Evolutionary conservation across 2,329 filamentous ascomycete species (phyloP), one percentile per base, ranked within the genome.

Genomic region (Domatiomyces globalis): DNA sequence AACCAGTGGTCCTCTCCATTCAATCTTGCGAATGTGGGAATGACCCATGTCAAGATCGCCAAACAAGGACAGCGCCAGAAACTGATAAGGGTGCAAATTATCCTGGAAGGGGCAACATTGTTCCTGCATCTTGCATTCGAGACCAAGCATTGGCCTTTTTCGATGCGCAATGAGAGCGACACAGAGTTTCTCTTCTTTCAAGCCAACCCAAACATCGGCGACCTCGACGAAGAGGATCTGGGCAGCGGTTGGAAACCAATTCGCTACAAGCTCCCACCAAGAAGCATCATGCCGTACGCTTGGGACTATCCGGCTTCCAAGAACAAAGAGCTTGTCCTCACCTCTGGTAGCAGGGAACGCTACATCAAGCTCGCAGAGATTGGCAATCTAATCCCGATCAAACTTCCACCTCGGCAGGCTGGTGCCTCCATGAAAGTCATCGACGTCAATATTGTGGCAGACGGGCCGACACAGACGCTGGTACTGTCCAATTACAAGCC

Each of bases 301-400:
- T 98, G 92, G 92, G 94, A 98, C 65, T 98, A 95, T 69, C 94
- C 92, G 1, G 90, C 92, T 1, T 89, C 88, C n/a, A 95, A 94
- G 70, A 84, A 87, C 69, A 94, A 92, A 62, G 92, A 95, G 65
- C 79, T 98, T 42, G 81, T 96, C 48, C 80, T 98, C 63, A 82
- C 75, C 49, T 84, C 83, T 6, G 81, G 83, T 62, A 81, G 82
- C 55, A 87, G 84, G 63, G 88, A 95, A 64, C 78, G 92, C 27
- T 87, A 95, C 63, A 84, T 98, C 65, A 95, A 94, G 66, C 76
- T 98, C 58, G 87, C 90, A 2, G 92, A 98, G 65, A 98, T 98
- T 62, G 92, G 92, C 20, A 95, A 95, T 59, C 75, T 95, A 60
- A 84, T 96, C 56, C 90, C 94, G 0, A 88, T 96, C 84, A 94